Base-by-base conservation (phyloP, 116 monocot genomes). In the Dioscorea cayenensis region DNA sequence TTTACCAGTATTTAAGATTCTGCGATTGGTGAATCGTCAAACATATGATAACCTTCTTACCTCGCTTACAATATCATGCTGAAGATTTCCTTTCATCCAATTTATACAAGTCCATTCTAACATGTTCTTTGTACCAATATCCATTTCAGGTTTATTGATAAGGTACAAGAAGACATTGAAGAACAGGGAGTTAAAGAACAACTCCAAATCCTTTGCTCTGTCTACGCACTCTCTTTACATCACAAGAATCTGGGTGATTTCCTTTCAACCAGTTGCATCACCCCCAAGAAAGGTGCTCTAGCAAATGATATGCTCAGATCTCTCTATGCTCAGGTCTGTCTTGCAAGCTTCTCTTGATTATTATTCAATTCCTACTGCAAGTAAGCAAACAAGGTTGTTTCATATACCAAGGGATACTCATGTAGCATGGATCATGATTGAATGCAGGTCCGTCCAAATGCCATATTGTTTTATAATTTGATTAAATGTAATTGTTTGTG, bases 181-280 rank as follows among this genome's bases (percentile, higher is more conserved):
- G 90, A 90, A 67, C 49, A 73, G 7, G 92, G 92, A 49, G 84
- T 90, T 36, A 86, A 84, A 79, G 79, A 88, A 65, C 83, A 88
- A 66, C 83, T 97, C n/a, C 76, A 84, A 63, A 60, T 84, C 43
- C 86, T 97, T 28, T 93, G 97, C 82, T 79, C 81, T 36, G 64
- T 97, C 17, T 97, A 97, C 76, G 93, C 97, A 7, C 86, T 97
- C 43, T 83, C 79, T 63, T 75, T 93, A 60, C 80, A 93, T 73
- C 90, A 93, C 84, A 90, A 90, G 68, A 84, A 93, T 82, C 83
- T 84, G 1, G 93, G 97, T 37, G 97, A 97, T 68, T 97, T 97
- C 74, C 86, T 97, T 27, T 58, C 88, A 63, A 89, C 90, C 17
- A 83, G 82, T 7, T 88, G 84, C 73, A 78, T 97, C 49, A 97